These are phyloP conservation scores for Penicillium capsulatum DNA, from an alignment of 2,329 filamentous ascomycete genomes.

Conservation along the genomic window DNA sequence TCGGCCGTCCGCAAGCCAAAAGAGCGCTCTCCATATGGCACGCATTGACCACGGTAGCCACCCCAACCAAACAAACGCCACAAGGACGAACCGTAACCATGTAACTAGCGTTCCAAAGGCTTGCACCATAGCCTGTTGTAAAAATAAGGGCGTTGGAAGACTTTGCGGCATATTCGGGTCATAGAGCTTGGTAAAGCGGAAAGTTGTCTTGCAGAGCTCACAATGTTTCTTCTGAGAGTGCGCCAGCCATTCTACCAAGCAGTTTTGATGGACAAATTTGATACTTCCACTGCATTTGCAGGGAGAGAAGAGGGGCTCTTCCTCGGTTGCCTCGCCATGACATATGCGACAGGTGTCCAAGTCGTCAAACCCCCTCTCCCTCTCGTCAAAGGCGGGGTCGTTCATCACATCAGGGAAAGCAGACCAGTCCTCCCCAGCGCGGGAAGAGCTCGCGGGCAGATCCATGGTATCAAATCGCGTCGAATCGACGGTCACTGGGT, in stretches of 20 bases:
- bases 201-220: conserved; percentile 97
- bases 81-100: conserved; percentile 74
- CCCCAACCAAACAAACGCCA: conserved; percentile 81
- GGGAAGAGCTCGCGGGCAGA: conserved; percentile 20
- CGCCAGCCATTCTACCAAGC: conserved; percentile 96
- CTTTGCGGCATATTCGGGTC: conserved; percentile 85
- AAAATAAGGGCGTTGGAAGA: conserved; percentile 75
- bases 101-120: conserved; percentile 65
- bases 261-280: conserved; percentile 96
- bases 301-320: conserved; percentile 90
- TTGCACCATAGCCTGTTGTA: conserved; percentile 73
- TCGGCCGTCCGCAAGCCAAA: conserved; percentile 85
- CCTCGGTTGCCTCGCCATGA: conserved; percentile 73
- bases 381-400: conserved; percentile 48
- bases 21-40: conserved; percentile 85
- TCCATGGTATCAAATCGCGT: conserved; percentile 26
- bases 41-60: conserved; percentile 88
- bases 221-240: conserved; percentile 99
- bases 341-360: conserved; percentile 95
- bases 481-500: conserved; percentile 17
- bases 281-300: conserved; percentile 99
- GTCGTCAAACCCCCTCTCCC: conserved; percentile 47
- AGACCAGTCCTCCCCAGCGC: conserved; percentile 17
- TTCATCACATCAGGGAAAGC: conserved; percentile 54
- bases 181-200: conserved; percentile 97